Conservation (phyloP, 2,329 filamentous ascomycete species). For the Alternaria viburni region DNA sequence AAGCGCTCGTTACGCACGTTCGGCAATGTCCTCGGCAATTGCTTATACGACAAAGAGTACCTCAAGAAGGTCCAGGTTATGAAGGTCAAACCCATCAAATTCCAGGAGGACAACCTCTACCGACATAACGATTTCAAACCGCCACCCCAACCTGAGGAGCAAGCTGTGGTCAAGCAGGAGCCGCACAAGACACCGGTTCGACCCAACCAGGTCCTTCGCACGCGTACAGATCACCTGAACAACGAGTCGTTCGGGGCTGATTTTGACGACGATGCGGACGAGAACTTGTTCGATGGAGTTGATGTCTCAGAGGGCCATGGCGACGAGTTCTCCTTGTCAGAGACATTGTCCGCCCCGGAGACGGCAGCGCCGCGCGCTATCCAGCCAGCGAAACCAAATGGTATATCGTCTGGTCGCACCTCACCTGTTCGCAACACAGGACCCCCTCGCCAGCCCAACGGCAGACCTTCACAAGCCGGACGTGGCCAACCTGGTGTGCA, state of each 20-base stretch:
- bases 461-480: slow-evolving; percentile 30
- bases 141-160: slow-evolving; percentile 46
- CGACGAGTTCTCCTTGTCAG: slow-evolving; percentile 39
- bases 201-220: slow-evolving; percentile 31
- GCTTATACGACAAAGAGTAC: slow-evolving; percentile 96
- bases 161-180: slow-evolving; percentile 36
- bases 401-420: slow-evolving; percentile 25
- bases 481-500: slow-evolving; percentile 31
- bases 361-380: slow-evolving; percentile 18
- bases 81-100: slow-evolving; percentile 78
- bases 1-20: slow-evolving; percentile 91
- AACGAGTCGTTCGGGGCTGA: slow-evolving; percentile 48
- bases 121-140: slow-evolving; percentile 76
- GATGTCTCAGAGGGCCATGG: slow-evolving; percentile 70
- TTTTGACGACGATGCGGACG: slow-evolving; percentile 63
- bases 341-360: slow-evolving; percentile 26
- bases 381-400: slow-evolving; percentile 21
- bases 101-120: slow-evolving; percentile 79
- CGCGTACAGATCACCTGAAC: slow-evolving; percentile 41
- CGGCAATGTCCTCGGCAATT: slow-evolving; percentile 97
- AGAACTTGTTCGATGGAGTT: slow-evolving; percentile 63
- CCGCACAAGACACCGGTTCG: slow-evolving; percentile 30
- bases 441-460: slow-evolving; percentile 27
- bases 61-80: slow-evolving; percentile 87
- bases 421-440: slow-evolving; percentile 28